phyloP scores from a whole-genome alignment of 345 rosid species.

The Brassica napus region DNA sequence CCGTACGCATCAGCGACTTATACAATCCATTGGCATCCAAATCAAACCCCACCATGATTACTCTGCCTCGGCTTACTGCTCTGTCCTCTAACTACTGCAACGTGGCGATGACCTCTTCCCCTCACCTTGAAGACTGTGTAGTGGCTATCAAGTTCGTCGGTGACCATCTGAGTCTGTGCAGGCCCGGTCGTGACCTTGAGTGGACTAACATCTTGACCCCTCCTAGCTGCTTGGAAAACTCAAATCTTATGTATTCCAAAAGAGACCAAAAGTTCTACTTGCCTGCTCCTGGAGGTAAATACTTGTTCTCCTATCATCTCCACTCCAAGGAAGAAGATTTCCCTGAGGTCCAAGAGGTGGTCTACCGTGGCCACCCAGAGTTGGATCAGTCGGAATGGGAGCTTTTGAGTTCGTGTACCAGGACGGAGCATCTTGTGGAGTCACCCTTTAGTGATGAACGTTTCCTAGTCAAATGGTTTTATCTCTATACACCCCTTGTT shows the following conservation, averaged over 20 bases:
- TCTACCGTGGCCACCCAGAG: neutral
- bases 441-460: constrained; percentile 7
- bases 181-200: constrained; percentile 8
- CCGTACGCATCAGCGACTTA: constrained; percentile 4
- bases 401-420: constrained; percentile 9
- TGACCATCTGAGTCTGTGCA: neutral
- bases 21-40: constrained; percentile 3
- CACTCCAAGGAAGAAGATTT: neutral
- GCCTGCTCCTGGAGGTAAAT: constrained; percentile 18
- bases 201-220: constrained; percentile 19
- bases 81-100: neutral
- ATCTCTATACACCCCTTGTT: neutral
- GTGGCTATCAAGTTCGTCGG: constrained; percentile 17
- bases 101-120: constrained; percentile 23
- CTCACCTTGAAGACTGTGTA: neutral
- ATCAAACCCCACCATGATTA: neutral
- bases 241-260: constrained; percentile 22
- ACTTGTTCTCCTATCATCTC: constrained; percentile 9
- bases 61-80: constrained; percentile 15
- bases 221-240: neutral
- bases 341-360: constrained; percentile 5
- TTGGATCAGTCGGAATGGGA: constrained; percentile 18
- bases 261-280: constrained; percentile 12
- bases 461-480: constrained; percentile 6
- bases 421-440: neutral